Conservation (phyloP, 345 rosid species). For the Turnera subulata region DNA sequence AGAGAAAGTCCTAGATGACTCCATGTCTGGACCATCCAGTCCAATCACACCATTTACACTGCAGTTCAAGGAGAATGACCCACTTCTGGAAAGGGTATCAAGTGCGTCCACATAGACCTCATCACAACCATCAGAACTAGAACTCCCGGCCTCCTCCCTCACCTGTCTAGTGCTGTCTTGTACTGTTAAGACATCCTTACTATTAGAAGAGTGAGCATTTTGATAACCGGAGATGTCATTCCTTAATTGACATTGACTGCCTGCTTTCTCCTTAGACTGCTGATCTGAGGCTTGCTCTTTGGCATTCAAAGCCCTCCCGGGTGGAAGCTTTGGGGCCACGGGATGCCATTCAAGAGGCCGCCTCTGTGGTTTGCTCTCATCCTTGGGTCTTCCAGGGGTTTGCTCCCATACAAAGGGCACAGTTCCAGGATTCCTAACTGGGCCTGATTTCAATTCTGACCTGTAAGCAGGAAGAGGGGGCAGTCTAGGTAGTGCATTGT, state of each 20-base stretch:
- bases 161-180: constrained; percentile 21
- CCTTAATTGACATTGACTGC: constrained; percentile 8
- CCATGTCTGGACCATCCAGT: constrained; percentile 43
- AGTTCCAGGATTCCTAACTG: constrained; percentile 72
- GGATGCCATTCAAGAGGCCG: constrained; percentile 27
- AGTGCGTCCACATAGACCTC: constrained; percentile 50
- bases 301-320: constrained; percentile 48
- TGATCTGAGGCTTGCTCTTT: constrained; percentile 25
- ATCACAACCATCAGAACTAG: constrained; percentile 23
- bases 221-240: constrained; percentile 10
- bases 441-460: constrained; percentile 87
- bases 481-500: constrained; percentile 29
- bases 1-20: constrained; percentile 45
- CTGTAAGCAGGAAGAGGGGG: constrained; percentile 61
- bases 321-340: constrained; percentile 77
- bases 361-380: constrained; percentile 36
- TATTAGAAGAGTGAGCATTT: constrained; percentile 13
- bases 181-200: constrained; percentile 12
- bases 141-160: constrained; percentile 29
- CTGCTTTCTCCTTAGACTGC: constrained; percentile 15
- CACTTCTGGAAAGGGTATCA: constrained; percentile 51
- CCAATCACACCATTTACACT: constrained; percentile 55
- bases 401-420: constrained; percentile 93
- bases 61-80: constrained; percentile 55
- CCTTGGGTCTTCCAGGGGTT: constrained; percentile 76